Base-by-base conservation (phyloP, 1,139 yeast genomes). In the Saccharomycopsis hybrid region DNA sequence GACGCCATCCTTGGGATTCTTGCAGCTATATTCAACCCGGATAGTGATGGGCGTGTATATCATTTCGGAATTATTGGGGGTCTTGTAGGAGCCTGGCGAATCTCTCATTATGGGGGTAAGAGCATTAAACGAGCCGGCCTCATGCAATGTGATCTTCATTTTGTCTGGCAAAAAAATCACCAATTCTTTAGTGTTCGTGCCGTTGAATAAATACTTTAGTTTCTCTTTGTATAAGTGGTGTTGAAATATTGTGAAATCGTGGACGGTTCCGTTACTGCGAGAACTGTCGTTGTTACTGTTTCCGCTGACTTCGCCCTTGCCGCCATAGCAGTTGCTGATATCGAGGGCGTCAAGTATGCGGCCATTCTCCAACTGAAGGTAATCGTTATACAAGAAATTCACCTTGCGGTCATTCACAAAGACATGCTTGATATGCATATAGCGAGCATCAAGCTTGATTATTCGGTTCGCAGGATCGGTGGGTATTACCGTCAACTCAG, bases 401-500 rank as follows among this genome's bases (percentile, higher is more conserved):
- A 80, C 79, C 47, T 73, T 67, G 52, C 76, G 66, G 52, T 77
- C 74, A 57, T 90, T 88, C 44, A 92, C 77, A 43, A 70, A 70
- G 7, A 88, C 82, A 37, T 78, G 77, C 33, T 74, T 73, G 41
- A 90, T 77, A 44, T 69, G 70, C 68, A 88, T 76, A 54, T 87
- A 90, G 52, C 96, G 78, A 56, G 95, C 87, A 63, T 92, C 97
- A 49, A 92, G 69, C 50, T 78, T 77, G 33, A 92, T 71, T 11
- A 71, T 70, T 49, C 77, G 78, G 43, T 90, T 67, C 1, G 71
- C 64, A 8, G 78, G 76, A 25, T 82, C 78, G 2, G 81, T 70
- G 0, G 97, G 97, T 27, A 86, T 70, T 11, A 90, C 71, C 1
- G 94, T 84, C 37, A 92, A 68, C 62, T 89, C 97, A 0, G 97